Evolutionary conservation across 1,284 basidiomycete genomes (phyloP).

Genomic region (Coniferiporia sulphurascens): DNA sequence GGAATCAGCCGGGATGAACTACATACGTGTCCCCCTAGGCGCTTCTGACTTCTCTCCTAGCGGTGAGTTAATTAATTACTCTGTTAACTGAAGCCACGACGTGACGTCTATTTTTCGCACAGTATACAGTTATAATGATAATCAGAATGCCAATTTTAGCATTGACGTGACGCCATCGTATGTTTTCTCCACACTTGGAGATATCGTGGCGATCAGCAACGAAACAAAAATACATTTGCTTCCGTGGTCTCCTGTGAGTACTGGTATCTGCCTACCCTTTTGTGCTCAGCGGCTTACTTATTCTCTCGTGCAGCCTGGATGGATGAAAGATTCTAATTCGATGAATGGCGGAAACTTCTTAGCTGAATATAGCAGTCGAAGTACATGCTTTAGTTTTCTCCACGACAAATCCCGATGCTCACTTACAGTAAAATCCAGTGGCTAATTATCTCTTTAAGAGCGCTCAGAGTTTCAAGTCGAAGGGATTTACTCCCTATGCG

Average conservation of each 20-base stretch:
- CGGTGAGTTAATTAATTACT: not conserved
- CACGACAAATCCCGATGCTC: not conserved
- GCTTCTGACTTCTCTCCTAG: constrained; percentile 19
- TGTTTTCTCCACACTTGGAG: constrained; percentile 14
- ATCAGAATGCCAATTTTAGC: constrained; percentile 13
- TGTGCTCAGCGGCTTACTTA: not conserved
- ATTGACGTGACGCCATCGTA: constrained; percentile 14
- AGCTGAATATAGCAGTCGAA: constrained; percentile 31
- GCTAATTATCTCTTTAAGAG: constrained; percentile 44
- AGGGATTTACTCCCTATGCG: constrained; percentile 41
- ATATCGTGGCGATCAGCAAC: constrained; percentile 31
- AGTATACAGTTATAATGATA: constrained; percentile 18
- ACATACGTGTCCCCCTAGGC: constrained; percentile 19
- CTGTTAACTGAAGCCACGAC: not conserved
- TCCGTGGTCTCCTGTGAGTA: constrained; percentile 49
- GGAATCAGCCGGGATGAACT: constrained; percentile 17
- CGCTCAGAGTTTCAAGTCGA: constrained; percentile 39
- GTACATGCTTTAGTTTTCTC: constrained; percentile 27
- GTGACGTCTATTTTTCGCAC: not conserved
- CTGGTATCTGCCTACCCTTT: not conserved
- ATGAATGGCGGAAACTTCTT: constrained; percentile 43
- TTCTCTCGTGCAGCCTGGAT: constrained; percentile 36
- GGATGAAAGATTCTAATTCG: constrained; percentile 45
- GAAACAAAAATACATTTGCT: constrained; percentile 39
- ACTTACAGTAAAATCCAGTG: constrained; percentile 27